A percentile compares a stretch with the other conserved stretches of the same genome.
Evolutionary conservation across 768 basidiomycete genomes (phyloP).

Genomic region (Lentinula aciculospora): DNA sequence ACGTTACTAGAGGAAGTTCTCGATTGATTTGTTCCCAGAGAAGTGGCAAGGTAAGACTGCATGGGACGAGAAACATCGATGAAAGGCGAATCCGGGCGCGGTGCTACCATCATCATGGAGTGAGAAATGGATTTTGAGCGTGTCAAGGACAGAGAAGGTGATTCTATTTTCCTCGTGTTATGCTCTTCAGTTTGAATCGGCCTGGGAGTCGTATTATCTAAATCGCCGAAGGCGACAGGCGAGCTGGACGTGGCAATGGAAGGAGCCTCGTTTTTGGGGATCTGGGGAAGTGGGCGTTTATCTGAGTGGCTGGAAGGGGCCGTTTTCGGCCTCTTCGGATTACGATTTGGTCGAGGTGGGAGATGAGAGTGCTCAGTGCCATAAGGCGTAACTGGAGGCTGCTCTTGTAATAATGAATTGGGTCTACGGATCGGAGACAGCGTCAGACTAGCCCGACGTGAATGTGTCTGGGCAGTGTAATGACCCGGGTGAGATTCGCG

Average conservation of each 20-base stretch:
- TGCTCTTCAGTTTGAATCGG: neutral
- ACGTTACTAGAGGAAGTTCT: neutral
- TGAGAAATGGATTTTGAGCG: slow-evolving; percentile 2
- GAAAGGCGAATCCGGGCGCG: slow-evolving; percentile 8
- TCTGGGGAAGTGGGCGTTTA: neutral
- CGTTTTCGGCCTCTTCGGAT: slow-evolving; percentile 4
- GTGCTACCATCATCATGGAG: slow-evolving; percentile 3
- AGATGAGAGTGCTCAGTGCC: neutral
- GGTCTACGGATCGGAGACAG: neutral
- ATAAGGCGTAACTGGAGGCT: neutral
- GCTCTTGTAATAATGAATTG: neutral
- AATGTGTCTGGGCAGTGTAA: neutral
- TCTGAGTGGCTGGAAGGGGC: neutral
- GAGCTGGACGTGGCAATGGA: neutral
- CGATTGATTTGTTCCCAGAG: neutral
- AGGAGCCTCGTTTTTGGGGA: neutral
- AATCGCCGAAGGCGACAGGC: neutral
- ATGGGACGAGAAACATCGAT: neutral
- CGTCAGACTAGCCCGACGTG: neutral
- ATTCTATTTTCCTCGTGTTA: neutral
- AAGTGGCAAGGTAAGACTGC: neutral
- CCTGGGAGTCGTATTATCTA: neutral
- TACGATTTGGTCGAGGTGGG: neutral
- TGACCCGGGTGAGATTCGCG: neutral
- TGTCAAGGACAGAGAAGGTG: neutral